Conservation (phyloP, 2,329 filamentous ascomycete genomes). For the Aspergillus oerlinghausenensis region DNA sequence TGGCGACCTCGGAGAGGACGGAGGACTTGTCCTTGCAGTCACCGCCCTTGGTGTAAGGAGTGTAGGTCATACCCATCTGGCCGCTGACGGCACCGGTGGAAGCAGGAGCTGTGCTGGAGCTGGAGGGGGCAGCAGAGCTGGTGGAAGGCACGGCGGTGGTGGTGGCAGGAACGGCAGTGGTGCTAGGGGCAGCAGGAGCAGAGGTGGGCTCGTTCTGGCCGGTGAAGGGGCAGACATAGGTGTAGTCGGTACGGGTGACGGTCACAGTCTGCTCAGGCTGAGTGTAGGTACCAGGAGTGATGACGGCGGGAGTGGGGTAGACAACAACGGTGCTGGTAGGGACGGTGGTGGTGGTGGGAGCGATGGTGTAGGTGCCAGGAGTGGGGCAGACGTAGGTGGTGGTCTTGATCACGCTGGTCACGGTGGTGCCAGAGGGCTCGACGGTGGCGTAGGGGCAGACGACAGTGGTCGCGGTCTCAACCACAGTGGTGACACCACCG, state of each 20-base stretch:
- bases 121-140: constrained; percentile 21
- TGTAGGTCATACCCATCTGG: constrained; percentile 75
- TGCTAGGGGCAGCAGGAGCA: constrained; percentile 21
- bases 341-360: constrained; percentile 60
- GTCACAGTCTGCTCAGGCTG: constrained; percentile 63
- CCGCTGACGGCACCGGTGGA: constrained; percentile 27
- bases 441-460: constrained; percentile 66
- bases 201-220: constrained; percentile 33
- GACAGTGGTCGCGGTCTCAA: constrained; percentile 62
- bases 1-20: constrained; percentile 57
- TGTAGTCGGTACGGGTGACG: constrained; percentile 62
- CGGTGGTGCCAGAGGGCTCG: constrained; percentile 52
- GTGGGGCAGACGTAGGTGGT: constrained; percentile 71
- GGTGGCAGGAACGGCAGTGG: constrained; percentile 16
- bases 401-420: constrained; percentile 63
- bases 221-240: constrained; percentile 67
- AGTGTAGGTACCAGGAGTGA: constrained; percentile 68
- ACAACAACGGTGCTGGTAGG: constrained; percentile 50
- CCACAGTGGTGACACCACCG: constrained; percentile 69
- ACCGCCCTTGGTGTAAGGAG: constrained; percentile 59
- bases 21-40: constrained; percentile 61
- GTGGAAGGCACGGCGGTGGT: constrained; percentile 22
- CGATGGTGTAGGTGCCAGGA: constrained; percentile 72
- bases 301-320: constrained; percentile 62
- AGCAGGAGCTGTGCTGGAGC: constrained; percentile 10